Evolutionary conservation across 2,329 filamentous ascomycete species (phyloP), one percentile per base, ranked within the genome.

Genomic region (Botrytis deweyae): DNA sequence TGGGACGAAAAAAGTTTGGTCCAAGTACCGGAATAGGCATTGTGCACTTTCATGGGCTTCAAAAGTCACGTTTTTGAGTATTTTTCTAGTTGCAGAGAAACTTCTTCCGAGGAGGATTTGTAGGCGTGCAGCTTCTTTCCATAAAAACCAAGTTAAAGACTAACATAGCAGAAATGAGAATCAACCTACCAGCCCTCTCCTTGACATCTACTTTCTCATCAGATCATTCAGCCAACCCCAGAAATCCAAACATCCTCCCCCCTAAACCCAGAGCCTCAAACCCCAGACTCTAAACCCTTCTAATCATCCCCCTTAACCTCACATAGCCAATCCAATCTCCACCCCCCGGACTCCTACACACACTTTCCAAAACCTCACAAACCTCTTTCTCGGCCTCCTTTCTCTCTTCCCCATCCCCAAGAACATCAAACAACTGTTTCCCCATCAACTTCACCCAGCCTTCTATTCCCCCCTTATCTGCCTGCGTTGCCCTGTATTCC

Each of bases 361-460:
- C 86, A 44, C 83, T 83, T 77, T 87, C 84, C 74, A 92, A 79
- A 7, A 89, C 82, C 66, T 87, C 85, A 14, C 85, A 85, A 9
- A 88, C 85, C 82, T 91, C 88, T 77, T 79, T 82, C 4, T 90
- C 84, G 9, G 83, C 86, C 62, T 81, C 84, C 75, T 91, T 89
- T 75, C 87, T 85, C 81, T 84, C 82, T 65, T 78, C 63, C 5
- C 22, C 81, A 82, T 63, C 79, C 40, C 9, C 52, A 14, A 92
- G 80, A 2, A 82, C 83, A 76, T 90, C 88, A 73, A 93, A 83
- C 67, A 90, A 86, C 76, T 84, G 82, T 75, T 86, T 87, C 2
- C 87, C 90, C 85, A 93, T 90, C 75, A 93, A 80, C 77, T 87
- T 83, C 40, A 92, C 83, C 91, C 91, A 93, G 1, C 89, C 91